phyloP scores from a whole-genome alignment of 2,329 filamentous ascomycete species.

The Laburnicola sp. region DNA sequence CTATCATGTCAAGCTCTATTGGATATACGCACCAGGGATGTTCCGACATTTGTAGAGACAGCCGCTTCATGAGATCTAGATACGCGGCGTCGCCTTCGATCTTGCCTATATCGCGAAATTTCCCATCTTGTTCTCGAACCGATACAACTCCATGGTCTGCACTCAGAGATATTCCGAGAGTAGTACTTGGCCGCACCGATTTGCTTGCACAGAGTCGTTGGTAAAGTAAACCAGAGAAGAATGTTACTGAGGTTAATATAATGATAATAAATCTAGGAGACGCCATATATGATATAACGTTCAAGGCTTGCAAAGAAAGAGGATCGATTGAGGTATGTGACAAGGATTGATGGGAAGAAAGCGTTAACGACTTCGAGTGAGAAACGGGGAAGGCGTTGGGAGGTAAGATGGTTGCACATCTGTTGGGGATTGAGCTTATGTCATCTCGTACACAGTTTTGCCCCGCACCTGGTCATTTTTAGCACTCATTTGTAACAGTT shows the following conservation, averaged over 20 bases:
- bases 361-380: not conserved
- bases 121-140: slow-evolving; percentile 10
- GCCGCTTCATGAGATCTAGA: slow-evolving; percentile 7
- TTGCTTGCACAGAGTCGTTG: not conserved
- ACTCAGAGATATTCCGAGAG: slow-evolving; percentile 7
- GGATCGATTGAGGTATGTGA: not conserved
- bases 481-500: too few species aligned
- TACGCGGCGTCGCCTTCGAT: slow-evolving; percentile 7
- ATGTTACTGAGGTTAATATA: not conserved
- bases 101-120: slow-evolving; percentile 7
- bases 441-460: too few species aligned
- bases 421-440: too few species aligned
- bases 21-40: slow-evolving; percentile 7
- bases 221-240: not conserved
- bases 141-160: slow-evolving; percentile 11
- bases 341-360: not conserved
- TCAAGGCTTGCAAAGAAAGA: not conserved
- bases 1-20: not conserved
- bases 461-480: too few species aligned
- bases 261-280: not conserved
- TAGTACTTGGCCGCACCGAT: not conserved
- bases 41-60: not conserved
- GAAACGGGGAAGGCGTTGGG: too few species aligned
- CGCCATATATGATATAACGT: not conserved
- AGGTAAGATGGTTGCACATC: too few species aligned